Base-by-base conservation (phyloP, 768 basidiomycete genomes). In the Hortiboletus campestris region DNA sequence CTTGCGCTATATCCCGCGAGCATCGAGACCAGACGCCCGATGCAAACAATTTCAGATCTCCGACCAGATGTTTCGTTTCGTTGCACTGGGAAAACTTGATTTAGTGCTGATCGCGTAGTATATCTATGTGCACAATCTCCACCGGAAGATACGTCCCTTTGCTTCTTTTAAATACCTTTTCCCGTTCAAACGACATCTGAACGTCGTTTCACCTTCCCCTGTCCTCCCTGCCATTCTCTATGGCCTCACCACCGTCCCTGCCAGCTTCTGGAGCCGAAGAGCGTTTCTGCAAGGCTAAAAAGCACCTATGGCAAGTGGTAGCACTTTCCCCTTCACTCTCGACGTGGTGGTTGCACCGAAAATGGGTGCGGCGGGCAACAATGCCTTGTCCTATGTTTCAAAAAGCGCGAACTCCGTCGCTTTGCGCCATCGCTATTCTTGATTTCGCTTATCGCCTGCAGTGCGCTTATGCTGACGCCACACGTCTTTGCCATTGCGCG, bases 51-150 rank as follows among this genome's bases (percentile, higher is more conserved):
- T 64, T 69, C 64, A 73, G 72, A 72, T 72, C 70, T 72, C 72
- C 72, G 72, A 73, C 71, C 58, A 66, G 64, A 70, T 65, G 70
- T 73, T 67, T 67, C 70, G 68, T 59, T 68, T n/a, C n/a, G n/a
- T n/a, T n/a, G n/a, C 63, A 65, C 60, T 62, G 66, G 72, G 58
- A 72, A 73, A 65, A 67, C 61, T 72, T 64, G 66, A 66, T 70
- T 71, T 71, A 68, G 72, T 63, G 61, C 63, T 73, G 70, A 73
- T 71, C 70, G 63, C 70, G 70, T 73, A 70, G 68, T 73, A 68
- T 72, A 73, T 73, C 72, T 73, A 72, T 68, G 68, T 72, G 64
- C 66, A 72, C 64, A 73, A 73, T 71, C 66, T 70, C 68, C 58
- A 70, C 70, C 68, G 67, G 62, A 51, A 63, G 67, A 66, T 58